Evolutionary conservation across 169 alveolate genomes (phyloP).

Genomic region (Blepharisma undulans): DNA sequence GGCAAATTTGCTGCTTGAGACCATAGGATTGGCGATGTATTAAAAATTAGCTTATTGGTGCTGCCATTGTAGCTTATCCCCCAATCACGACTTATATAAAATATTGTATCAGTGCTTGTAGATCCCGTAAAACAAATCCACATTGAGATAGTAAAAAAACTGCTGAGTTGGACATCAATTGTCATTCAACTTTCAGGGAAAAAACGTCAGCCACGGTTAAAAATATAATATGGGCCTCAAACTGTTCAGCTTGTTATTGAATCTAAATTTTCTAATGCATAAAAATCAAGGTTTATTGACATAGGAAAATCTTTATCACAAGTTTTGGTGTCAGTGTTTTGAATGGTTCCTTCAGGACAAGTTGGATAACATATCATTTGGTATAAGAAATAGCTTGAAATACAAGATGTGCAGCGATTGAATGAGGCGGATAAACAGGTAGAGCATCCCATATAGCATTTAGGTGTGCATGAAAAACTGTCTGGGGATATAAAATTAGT

Average conservation of each 20-base stretch:
- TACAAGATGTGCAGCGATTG: not conserved
- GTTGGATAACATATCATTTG: not conserved
- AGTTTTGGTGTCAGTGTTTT: not conserved
- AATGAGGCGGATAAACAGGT: not conserved
- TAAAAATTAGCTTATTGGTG: not conserved
- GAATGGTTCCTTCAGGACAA: not conserved
- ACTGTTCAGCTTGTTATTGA: not conserved
- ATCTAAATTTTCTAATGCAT: not conserved
- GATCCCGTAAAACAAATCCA: not conserved
- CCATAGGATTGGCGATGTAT: not conserved
- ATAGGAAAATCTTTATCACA: not conserved
- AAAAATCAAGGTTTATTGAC: not conserved
- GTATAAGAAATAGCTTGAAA: not conserved
- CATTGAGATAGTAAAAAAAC: not conserved
- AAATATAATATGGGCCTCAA: not conserved
- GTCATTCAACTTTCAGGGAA: not conserved
- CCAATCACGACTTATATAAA: not conserved
- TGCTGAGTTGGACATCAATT: not conserved
- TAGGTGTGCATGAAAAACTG: not conserved
- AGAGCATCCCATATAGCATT: not conserved
- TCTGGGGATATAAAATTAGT: not conserved
- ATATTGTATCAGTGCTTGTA: not conserved
- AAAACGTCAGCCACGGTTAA: not conserved
- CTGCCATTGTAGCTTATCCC: not conserved
- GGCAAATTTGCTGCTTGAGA: not conserved